Percentiles rank a stretch among this genome's conserved stretches.
Evolutionary conservation across 2,329 filamentous ascomycete species (phyloP).

Genomic region (Neonectria neomacrospora): DNA sequence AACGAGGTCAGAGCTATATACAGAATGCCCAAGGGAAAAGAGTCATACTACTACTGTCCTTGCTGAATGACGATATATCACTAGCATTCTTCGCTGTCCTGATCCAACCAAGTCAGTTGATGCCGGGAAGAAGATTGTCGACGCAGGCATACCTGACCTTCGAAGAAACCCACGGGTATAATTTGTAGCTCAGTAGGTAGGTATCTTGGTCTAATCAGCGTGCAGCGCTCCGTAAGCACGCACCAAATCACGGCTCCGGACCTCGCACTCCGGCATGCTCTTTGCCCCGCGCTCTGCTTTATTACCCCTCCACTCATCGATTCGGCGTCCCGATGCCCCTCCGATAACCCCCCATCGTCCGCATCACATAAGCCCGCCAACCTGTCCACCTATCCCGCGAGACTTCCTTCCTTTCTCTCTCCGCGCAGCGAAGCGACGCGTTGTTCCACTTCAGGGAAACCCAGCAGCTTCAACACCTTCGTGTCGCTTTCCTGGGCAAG

Average conservation of each 20-base stretch:
- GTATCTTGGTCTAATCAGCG: no score
- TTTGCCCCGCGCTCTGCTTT: slow-evolving; percentile 16
- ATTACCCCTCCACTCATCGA: slow-evolving; percentile 20
- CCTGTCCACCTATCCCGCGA: not conserved
- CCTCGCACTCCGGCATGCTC: slow-evolving; percentile 28
- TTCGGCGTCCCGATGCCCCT: slow-evolving; percentile 14
- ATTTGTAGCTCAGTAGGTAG: not conserved
- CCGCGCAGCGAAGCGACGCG: not conserved
- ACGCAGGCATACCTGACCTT: not conserved
- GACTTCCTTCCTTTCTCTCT: not conserved
- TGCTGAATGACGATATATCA: not conserved
- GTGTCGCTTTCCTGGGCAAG: not conserved
- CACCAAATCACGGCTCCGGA: not conserved
- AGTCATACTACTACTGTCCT: not conserved
- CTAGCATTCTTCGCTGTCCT: not conserved
- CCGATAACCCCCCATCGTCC: slow-evolving; percentile 10
- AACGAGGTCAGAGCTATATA: not conserved
- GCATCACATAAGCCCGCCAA: slow-evolving; percentile 11
- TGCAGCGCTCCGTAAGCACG: not conserved
- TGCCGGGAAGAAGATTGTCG: not conserved
- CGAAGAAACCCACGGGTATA: not conserved
- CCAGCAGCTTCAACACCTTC: not conserved
- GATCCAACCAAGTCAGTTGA: not conserved
- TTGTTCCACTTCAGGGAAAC: not conserved
- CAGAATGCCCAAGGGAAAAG: not conserved